Evolutionary conservation across 176 grass and related monocot genomes (phyloP).

Genomic region (Avena sativa): DNA sequence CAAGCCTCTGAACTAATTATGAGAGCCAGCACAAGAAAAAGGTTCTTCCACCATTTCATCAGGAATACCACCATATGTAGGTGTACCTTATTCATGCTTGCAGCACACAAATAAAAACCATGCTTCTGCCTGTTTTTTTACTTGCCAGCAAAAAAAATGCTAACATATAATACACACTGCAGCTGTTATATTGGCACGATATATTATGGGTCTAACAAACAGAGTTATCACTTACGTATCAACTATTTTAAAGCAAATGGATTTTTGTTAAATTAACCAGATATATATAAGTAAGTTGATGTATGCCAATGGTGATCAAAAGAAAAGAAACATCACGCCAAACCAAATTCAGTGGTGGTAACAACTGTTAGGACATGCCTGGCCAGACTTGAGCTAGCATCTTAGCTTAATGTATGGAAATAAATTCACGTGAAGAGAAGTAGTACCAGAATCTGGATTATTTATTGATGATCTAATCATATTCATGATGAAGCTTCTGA

Average conservation of each 20-base stretch:
- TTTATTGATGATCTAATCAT: neutral
- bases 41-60: neutral
- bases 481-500: conserved; percentile 25
- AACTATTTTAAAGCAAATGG: neutral
- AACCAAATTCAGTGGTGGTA: neutral
- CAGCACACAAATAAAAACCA: neutral
- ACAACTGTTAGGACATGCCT: neutral
- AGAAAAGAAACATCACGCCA: neutral
- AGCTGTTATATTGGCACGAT: neutral
- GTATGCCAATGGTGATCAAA: neutral
- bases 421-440: neutral
- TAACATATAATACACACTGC: neutral
- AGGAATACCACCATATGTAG: neutral
- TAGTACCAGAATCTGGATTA: conserved; percentile 24
- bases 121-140: neutral
- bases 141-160: neutral
- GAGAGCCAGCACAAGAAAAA: conserved; percentile 29
- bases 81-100: neutral
- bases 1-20: conserved; percentile 23
- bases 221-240: neutral
- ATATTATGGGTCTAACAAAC: neutral
- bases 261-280: neutral
- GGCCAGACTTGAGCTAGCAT: neutral
- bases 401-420: neutral
- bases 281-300: neutral